Conservation (phyloP, 441 rosid species). For the Aleurites moluccanus region DNA sequence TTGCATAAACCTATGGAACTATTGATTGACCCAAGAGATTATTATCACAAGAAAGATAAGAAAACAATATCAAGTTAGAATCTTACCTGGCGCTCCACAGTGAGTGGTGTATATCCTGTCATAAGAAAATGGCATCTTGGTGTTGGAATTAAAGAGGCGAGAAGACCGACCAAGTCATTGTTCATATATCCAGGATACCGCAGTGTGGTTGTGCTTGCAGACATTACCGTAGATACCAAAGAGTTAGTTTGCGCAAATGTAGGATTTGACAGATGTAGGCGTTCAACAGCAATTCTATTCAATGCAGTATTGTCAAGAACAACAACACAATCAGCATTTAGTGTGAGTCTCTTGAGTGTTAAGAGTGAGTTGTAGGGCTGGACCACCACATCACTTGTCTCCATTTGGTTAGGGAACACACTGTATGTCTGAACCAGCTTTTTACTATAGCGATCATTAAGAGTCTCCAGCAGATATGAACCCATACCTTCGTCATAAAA, state of each 20-base stretch:
- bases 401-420: slow-evolving; percentile 99
- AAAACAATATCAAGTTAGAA: background rate
- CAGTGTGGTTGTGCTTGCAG: slow-evolving; percentile 97
- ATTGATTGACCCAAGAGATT: background rate
- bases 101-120: slow-evolving; percentile 98
- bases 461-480: slow-evolving; percentile 90
- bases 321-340: slow-evolving; percentile 98
- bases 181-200: slow-evolving; percentile 99
- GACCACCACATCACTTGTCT: slow-evolving; percentile 98
- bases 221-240: slow-evolving; percentile 95
- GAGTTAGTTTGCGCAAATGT: slow-evolving; percentile 94
- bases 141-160: slow-evolving; percentile 94
- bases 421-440: slow-evolving; percentile 97
- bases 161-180: slow-evolving; percentile 98
- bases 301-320: slow-evolving; percentile 98
- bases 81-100: slow-evolving; percentile 93
- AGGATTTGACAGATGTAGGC: slow-evolving; percentile 83
- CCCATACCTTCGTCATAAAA: slow-evolving; percentile 79
- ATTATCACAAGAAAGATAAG: background rate
- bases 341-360: slow-evolving; percentile 91
- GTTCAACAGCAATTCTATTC: slow-evolving; percentile 96
- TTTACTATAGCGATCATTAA: slow-evolving; percentile 99
- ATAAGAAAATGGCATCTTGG: slow-evolving; percentile 99
- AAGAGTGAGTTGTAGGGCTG: slow-evolving; percentile 98
- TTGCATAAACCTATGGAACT: background rate